Evolutionary conservation across 345 rosid species (phyloP).

Genomic region (Syzygium oleosum): DNA sequence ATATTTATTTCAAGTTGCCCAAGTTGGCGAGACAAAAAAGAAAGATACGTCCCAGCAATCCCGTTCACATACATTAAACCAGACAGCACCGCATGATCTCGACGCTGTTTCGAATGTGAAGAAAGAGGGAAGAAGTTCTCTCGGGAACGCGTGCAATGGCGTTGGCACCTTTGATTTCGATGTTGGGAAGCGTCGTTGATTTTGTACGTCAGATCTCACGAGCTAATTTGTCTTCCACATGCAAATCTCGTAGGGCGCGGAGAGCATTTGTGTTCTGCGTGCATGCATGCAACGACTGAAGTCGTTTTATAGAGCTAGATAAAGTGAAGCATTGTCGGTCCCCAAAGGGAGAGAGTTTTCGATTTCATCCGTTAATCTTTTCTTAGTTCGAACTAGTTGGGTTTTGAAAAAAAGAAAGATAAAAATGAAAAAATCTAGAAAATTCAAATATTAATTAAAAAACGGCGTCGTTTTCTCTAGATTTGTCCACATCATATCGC

Average conservation of each 20-base stretch:
- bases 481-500: background rate
- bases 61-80: background rate
- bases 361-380: background rate
- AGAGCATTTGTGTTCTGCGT: background rate
- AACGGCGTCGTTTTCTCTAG: background rate
- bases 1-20: background rate
- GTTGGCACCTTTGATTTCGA: background rate
- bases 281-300: background rate
- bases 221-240: background rate
- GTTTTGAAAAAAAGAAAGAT: background rate
- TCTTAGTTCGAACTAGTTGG: background rate
- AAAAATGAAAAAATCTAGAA: background rate
- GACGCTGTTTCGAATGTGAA: background rate
- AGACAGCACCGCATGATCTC: background rate
- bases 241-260: background rate
- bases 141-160: background rate
- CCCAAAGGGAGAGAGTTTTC: background rate
- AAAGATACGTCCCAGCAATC: background rate
- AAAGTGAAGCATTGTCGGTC: background rate
- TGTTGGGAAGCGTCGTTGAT: background rate
- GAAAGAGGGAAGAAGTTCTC: background rate
- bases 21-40: background rate
- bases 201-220: background rate
- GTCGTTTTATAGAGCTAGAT: background rate
- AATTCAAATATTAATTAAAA: background rate